These are phyloP conservation scores for Physcomitrellopsis africana DNA, from an alignment of 225 moss, liverwort and hornwort genomes.

Conservation along the genomic window DNA sequence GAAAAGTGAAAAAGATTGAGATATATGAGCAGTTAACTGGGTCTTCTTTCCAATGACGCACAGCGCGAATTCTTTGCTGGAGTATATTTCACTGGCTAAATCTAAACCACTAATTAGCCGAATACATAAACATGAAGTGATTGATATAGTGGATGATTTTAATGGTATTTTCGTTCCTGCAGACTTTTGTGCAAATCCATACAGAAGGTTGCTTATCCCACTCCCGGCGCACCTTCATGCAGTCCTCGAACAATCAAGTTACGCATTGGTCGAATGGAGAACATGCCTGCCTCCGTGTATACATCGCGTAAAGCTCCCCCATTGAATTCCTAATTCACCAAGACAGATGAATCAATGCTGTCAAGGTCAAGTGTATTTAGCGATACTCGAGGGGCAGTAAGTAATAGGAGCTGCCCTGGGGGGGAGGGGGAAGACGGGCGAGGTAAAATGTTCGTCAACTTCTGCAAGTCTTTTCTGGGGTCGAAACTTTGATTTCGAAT, in stretches of 20 bases:
- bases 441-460: too few relatives aligned
- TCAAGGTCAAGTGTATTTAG: neutral
- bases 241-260: slow-evolving; percentile 70
- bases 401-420: too few relatives aligned
- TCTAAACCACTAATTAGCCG: neutral
- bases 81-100: neutral
- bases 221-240: slow-evolving; percentile 61
- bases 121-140: too few relatives aligned
- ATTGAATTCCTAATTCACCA: slow-evolving; percentile 56
- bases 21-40: too few relatives aligned
- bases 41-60: neutral
- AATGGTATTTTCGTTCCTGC: neutral
- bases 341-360: too few relatives aligned
- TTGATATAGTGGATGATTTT: too few relatives aligned
- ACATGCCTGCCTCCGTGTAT: slow-evolving; percentile 74
- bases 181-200: neutral
- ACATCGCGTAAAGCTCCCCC: slow-evolving; percentile 78
- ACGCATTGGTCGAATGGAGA: slow-evolving; percentile 65
- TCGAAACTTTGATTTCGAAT: too few relatives aligned
- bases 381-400: too few relatives aligned
- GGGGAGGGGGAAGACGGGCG: too few relatives aligned
- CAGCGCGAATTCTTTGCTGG: neutral
- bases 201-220: neutral
- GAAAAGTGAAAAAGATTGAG: neutral
- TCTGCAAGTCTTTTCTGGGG: too few relatives aligned